Evolutionary conservation across 164 flowering plant genomes (phyloP).

Genomic region (Amborella trichopoda): DNA sequence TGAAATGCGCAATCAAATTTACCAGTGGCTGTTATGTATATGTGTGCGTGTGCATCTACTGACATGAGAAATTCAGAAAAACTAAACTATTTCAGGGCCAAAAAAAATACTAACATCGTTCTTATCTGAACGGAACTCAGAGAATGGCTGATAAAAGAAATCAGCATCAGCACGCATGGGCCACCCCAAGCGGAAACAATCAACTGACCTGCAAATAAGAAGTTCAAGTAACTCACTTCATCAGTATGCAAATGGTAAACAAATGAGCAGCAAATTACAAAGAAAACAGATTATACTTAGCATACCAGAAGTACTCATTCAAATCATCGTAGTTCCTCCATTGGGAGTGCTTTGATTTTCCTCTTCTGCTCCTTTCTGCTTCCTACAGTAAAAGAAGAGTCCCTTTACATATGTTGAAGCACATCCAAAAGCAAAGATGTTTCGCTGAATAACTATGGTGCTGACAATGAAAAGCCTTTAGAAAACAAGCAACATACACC

Average conservation of each 20-base stretch:
- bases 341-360: slow-evolving; percentile 85
- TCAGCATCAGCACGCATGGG: slow-evolving; percentile 98
- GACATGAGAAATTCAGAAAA: too few species aligned
- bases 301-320: slow-evolving; percentile 93
- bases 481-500: slow-evolving; percentile 2
- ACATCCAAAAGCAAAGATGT: too few species aligned
- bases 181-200: slow-evolving; percentile 95
- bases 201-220: slow-evolving; percentile 71
- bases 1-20: too few species aligned
- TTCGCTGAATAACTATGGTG: too few species aligned
- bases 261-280: slow-evolving; percentile 1
- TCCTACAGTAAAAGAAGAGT: slow-evolving; percentile 31
- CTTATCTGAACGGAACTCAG: slow-evolving; percentile 22
- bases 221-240: too few species aligned
- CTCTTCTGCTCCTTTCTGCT: slow-evolving; percentile 67
- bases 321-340: slow-evolving; percentile 99
- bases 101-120: slow-evolving; percentile 31
- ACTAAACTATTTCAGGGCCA: too few species aligned
- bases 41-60: too few species aligned
- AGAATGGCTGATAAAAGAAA: slow-evolving; percentile 50
- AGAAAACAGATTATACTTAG: background rate
- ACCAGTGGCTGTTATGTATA: too few species aligned
- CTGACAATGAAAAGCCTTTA: too few species aligned
- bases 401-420: too few species aligned
- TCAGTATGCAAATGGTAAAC: background rate